Base-by-base conservation (phyloP, 805 yeast genomes). In the Candida verbasci region DNA sequence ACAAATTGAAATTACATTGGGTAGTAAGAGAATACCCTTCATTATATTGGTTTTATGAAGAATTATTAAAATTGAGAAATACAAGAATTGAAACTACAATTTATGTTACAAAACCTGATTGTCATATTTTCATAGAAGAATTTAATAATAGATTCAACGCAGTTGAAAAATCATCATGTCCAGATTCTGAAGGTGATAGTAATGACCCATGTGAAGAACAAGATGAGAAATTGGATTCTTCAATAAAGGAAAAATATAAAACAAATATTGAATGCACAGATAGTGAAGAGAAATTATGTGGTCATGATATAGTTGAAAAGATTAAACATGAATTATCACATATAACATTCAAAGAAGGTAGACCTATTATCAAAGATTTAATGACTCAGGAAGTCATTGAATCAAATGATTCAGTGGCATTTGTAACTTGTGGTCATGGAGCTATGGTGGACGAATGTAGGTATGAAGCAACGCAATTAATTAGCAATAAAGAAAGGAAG, bases 371-470 rank as follows among this genome's bases (percentile, higher is more conserved):
- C 4, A n/a, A 31, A 23, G n/a, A 14, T 9, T 24, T 14, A 9
- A 25, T 16, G n/a, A 20, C 3, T 4, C 3, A 16, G 3, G 12
- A 31, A 31, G 17, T 31, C n/a, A 22, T 24, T 18, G 18, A 31
- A n/a, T 31, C 27, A 4, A 23, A 17, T 24, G 28, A 21, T 3
- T 24, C 35, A 4, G 28, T 31, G 6, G 35, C 35, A n/a, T 31
- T 31, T 31, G 34, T 31, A 5, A 18, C 12, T 12, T 31, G 34
- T 23, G 34, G 26, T 5, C 24, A 17, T 10, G 9, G 16, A 17
- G 15, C 53, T 3, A 71, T 80, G 72, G 78, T 70, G 44, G 88
- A 81, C 48, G 68, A 60, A 2, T 43, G 79, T 15, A 68, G 91
- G 49, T 52, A 62, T 26, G 52, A 68, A 3, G 71, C 78, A 3